Evolutionary conservation across 1,284 basidiomycete genomes (phyloP).

Genomic region (Sporisorium iseilematis-ciliati): DNA sequence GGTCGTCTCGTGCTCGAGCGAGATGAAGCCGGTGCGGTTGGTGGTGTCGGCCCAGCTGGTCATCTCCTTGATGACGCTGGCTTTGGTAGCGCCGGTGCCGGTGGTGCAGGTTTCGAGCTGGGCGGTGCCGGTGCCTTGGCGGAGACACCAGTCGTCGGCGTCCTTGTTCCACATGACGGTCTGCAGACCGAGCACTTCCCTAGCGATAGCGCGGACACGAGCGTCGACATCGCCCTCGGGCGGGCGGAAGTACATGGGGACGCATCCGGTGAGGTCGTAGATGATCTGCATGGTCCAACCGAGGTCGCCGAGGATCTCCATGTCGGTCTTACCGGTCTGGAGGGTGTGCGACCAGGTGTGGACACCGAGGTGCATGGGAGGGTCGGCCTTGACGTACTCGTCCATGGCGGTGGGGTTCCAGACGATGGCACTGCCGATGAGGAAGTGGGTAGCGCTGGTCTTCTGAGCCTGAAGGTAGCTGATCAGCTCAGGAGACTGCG

Average conservation of each 20-base stretch:
- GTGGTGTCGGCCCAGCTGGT: slow-evolving; percentile 41
- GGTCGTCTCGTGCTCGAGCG: slow-evolving; percentile 64
- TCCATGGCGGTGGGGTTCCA: slow-evolving; percentile 75
- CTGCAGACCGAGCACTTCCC: slow-evolving; percentile 61
- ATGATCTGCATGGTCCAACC: slow-evolving; percentile 87
- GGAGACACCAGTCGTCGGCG: slow-evolving; percentile 64
- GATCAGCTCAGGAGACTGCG: slow-evolving; percentile 72
- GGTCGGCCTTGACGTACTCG: slow-evolving; percentile 72
- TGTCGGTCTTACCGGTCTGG: slow-evolving; percentile 81
- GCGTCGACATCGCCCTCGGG: slow-evolving; percentile 66
- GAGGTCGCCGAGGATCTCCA: slow-evolving; percentile 80
- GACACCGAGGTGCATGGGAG: slow-evolving; percentile 77
- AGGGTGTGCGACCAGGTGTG: slow-evolving; percentile 68
- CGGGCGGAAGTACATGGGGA: slow-evolving; percentile 62
- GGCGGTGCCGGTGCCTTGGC: slow-evolving; percentile 57
- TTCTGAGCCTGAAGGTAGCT: slow-evolving; percentile 76
- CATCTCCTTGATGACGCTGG: slow-evolving; percentile 43
- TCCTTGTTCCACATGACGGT: slow-evolving; percentile 64
- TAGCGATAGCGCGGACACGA: slow-evolving; percentile 64
- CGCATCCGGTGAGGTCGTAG: slow-evolving; percentile 78
- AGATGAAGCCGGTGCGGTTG: slow-evolving; percentile 57
- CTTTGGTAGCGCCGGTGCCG: slow-evolving; percentile 42
- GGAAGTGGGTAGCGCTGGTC: slow-evolving; percentile 78
- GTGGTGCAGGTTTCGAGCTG: slow-evolving; percentile 52
- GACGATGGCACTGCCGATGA: slow-evolving; percentile 82